Evolutionary conservation across 2,329 filamentous ascomycete genomes (phyloP), one percentile per base, ranked within the genome.

Genomic region (Trichoderma simmonsii): DNA sequence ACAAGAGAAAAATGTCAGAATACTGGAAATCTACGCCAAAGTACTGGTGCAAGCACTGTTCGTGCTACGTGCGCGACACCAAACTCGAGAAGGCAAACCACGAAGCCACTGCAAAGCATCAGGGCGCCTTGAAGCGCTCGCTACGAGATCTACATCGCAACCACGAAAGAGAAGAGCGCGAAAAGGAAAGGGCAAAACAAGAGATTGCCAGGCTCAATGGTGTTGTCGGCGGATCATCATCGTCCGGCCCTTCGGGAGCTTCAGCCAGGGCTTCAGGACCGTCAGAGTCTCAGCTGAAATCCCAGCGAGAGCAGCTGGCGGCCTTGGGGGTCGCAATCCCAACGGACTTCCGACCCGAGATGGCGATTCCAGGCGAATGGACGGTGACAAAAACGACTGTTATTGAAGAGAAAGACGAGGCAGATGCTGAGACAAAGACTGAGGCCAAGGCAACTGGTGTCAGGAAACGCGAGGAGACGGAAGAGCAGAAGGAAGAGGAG

Each of bases 31-130:
- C 95, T 24, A 97, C 95, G 81, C 95, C 95, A 6, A 95, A 92
- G 80, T 97, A 97, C 84, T 98, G 95, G 94, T 99, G 96, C 89
- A 98, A 98, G 82, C 93, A 97, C 85, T 99, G 96, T 88, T 89
- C 90, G 79, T 89, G 88, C 79, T 98, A 73, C 82, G 93, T 99
- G 64, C 93, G 93, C 82, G 96, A 99, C 85, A 98, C 95, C 26
- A 91, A 93, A 76, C 90, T 98, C 81, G 95, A 97, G 81, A 92
- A 91, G 77, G 87, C 90, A 75, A 95, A 98, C 82, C 95, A 98
- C 83, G 95, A 98, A 82, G 89, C 92, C 30, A 97, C 93, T 0
- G 91, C 85, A 15, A 94, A 91, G 80, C 95, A 98, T 81, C 94
- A 97, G 83, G 89, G 90, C 78, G 91, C 89, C 75, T 89, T 98